Percentiles rank a stretch among this genome's conserved stretches.
These are phyloP conservation scores for Coffea humblotiana DNA, from an alignment of 305 asterid species.

Conservation along the genomic window DNA sequence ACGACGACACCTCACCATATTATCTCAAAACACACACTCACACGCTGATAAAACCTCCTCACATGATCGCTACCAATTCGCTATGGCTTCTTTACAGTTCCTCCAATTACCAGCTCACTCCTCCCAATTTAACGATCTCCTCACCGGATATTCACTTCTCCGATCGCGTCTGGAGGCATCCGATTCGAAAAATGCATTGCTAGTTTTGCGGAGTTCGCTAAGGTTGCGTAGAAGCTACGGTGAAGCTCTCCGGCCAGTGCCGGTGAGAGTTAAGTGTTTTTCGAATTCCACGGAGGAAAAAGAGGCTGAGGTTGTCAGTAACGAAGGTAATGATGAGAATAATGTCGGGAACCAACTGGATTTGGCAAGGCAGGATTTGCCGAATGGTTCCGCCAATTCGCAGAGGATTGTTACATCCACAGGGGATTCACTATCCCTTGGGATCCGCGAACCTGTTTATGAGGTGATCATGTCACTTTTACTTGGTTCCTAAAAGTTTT, in stretches of 20 bases:
- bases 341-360: constrained; percentile 9
- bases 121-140: constrained; percentile 8
- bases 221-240: constrained; percentile 10
- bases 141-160: constrained; percentile 12
- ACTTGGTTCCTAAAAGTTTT: background rate
- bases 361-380: background rate
- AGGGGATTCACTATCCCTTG: constrained; percentile 70
- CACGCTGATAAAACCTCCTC: background rate
- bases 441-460: constrained; percentile 87
- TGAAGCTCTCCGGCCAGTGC: constrained; percentile 32
- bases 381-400: constrained; percentile 42
- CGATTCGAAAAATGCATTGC: background rate
- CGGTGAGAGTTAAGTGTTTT: constrained; percentile 43
- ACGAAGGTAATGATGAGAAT: constrained; percentile 25
- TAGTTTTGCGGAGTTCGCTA: background rate
- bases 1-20: no score
- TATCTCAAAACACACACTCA: constrained; percentile 7
- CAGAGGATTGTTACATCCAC: constrained; percentile 37
- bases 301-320: constrained; percentile 25
- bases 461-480: constrained; percentile 49
- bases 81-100: constrained; percentile 24
- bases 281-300: constrained; percentile 42
- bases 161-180: constrained; percentile 15
- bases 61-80: constrained; percentile 8
- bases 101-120: constrained; percentile 19